Percentiles rank a stretch among this genome's conserved stretches.
These are phyloP conservation scores for Auricularia cornea DNA, from an alignment of 768 basidiomycete species.

Conservation along the genomic window DNA sequence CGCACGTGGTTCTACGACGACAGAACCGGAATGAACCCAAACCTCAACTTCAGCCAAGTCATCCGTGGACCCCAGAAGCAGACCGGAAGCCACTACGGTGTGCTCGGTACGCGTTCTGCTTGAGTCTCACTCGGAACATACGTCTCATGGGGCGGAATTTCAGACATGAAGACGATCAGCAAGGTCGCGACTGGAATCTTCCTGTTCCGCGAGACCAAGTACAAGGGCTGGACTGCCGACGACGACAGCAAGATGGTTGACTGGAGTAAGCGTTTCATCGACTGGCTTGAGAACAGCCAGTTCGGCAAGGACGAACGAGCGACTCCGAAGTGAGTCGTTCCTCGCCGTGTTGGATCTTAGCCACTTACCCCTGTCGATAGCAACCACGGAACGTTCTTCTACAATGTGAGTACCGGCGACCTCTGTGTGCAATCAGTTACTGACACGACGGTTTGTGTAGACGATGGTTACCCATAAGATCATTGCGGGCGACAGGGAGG, in stretches of 20 bases:
- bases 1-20: slow-evolving; percentile 21
- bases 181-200: slow-evolving; percentile 40
- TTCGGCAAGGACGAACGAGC: slow-evolving; percentile 34
- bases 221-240: slow-evolving; percentile 46
- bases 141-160: not conserved
- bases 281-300: slow-evolving; percentile 43
- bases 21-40: slow-evolving; percentile 42
- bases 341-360: not conserved
- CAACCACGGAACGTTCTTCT: slow-evolving; percentile 61
- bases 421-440: too few species aligned
- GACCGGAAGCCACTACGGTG: slow-evolving; percentile 43
- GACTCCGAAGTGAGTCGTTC: slow-evolving; percentile 30
- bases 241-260: slow-evolving; percentile 36
- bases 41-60: slow-evolving; percentile 49
- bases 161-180: slow-evolving; percentile 48
- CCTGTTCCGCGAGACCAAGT: slow-evolving; percentile 36
- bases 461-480: slow-evolving; percentile 48
- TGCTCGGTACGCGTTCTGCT: slow-evolving; percentile 24
- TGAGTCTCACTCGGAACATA: not conserved
- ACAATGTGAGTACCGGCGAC: slow-evolving; percentile 25
- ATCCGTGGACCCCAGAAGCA: slow-evolving; percentile 38
- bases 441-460: not conserved
- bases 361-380: slow-evolving; percentile 21
- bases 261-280: slow-evolving; percentile 38
- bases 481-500: slow-evolving; percentile 40